A percentile compares a stretch with the other conserved stretches of the same genome.
phyloP scores from a whole-genome alignment of 164 flowering plant genomes.

The Euptelea pleiosperma region DNA sequence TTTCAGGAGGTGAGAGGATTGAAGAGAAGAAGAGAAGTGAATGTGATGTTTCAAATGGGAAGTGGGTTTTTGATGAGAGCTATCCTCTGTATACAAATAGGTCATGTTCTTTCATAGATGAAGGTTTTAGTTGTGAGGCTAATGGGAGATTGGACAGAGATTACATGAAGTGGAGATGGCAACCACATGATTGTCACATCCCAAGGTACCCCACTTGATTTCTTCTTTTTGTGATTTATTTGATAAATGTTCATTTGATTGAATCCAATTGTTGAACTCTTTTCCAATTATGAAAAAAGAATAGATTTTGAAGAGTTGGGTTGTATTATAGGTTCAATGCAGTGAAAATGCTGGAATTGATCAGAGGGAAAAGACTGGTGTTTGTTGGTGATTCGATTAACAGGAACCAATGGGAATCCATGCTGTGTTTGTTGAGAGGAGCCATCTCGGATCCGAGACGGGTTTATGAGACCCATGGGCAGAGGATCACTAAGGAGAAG shows the following conservation, averaged over 20 bases:
- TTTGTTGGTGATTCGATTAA: slow-evolving; percentile 98
- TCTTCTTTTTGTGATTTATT: neutral
- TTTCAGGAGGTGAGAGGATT: slow-evolving; percentile 9
- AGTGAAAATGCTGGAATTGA: slow-evolving; percentile 62
- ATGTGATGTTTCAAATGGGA: slow-evolving; percentile 73
- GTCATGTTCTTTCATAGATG: slow-evolving; percentile 84
- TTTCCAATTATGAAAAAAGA: neutral
- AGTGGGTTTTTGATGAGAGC: slow-evolving; percentile 79
- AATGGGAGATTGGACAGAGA: slow-evolving; percentile 79
- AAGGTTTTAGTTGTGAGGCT: slow-evolving; percentile 71
- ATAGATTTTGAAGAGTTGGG: neutral
- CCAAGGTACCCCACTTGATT: slow-evolving; percentile 51
- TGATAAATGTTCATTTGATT: neutral
- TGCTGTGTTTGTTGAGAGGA: slow-evolving; percentile 80
- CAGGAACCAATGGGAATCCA: slow-evolving; percentile 98
- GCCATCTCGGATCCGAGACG: slow-evolving; percentile 68
- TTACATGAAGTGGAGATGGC: slow-evolving; percentile 94
- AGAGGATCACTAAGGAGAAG: slow-evolving; percentile 77
- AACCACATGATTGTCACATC: slow-evolving; percentile 71
- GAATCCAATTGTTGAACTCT: neutral
- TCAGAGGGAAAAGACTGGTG: slow-evolving; percentile 88
- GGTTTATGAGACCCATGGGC: slow-evolving; percentile 74
- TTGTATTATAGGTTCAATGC: slow-evolving; percentile 67
- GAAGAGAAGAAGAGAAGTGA: slow-evolving; percentile 24
- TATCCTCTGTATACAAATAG: slow-evolving; percentile 68